Base-by-base conservation (phyloP, 352 stramenopile species). In the Phytophthora sansomeana region DNA sequence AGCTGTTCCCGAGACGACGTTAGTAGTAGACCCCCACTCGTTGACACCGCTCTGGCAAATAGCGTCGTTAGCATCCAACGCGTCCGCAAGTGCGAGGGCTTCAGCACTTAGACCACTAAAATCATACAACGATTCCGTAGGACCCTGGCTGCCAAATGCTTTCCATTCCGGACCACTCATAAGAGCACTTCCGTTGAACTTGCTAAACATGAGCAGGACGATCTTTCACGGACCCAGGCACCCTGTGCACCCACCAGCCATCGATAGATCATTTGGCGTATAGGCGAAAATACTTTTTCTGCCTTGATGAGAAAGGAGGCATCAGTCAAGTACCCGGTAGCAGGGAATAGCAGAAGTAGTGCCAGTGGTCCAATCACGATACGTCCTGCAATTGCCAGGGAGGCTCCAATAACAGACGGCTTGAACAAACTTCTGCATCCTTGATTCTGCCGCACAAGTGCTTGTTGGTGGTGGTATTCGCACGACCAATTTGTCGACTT, bases 31-130 rank as follows among this genome's bases (percentile, higher is more conserved):
- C 1, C 59, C 43, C 50, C 59, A 67, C 9, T 67, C 59, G 33
- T 53, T 58, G 11, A 53, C 44, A 16, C 60, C 60, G 7, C 51
- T 58, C 29, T 63, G 51, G 29, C 60, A 69, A 19, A 51, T 49
- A 7, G 44, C 33, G 5, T 16, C 47, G 8, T 63, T 35, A n/a
- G 9, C 33, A n/a, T 63, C 60, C 9, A 69, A 35, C 2, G 4
- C 21, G 11, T 41, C 33, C 6, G 41, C 60, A 8, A 69, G 46
- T 19, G 32, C 29, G 35, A 57, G 44, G 9, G 36, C 53, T 32
- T 69, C 43, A 9, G 36, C 44, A 19, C 38, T 69, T 0, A 69
- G 28, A 1, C n/a, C 4, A 29, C 43, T 58, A 16, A 63, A 56
- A 29, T 69, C 51, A 8, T 49, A 69, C 51, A 53, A 13, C 2